Percentiles rank a stretch among this genome's conserved stretches.
phyloP scores from a whole-genome alignment of 768 basidiomycete species.

The Macrolepiota dolichaula region DNA sequence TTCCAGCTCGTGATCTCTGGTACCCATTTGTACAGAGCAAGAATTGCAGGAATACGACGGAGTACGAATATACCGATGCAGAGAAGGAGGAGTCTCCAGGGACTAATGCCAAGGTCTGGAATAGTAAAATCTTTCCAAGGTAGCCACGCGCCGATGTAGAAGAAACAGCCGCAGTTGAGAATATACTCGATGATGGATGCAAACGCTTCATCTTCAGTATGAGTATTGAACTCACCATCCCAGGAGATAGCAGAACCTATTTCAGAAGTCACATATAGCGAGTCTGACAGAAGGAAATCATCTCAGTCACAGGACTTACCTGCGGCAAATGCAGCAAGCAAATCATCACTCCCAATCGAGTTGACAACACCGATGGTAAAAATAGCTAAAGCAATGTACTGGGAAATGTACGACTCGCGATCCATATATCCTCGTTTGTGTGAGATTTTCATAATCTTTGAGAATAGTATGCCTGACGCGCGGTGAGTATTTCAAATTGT shows the following conservation, averaged over 20 bases:
- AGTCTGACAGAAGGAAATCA: not conserved
- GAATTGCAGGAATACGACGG: conserved; percentile 76
- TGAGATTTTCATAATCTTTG: conserved; percentile 61
- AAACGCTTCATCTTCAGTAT: conserved; percentile 84
- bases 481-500: not conserved
- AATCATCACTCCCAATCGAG: conserved; percentile 76
- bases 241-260: conserved; percentile 85
- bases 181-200: conserved; percentile 89
- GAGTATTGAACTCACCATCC: conserved; percentile 81
- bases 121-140: conserved; percentile 59
- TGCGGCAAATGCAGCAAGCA: conserved; percentile 82
- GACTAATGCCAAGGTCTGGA: conserved; percentile 55
- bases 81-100: conserved; percentile 70
- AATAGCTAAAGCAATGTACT: conserved; percentile 66
- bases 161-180: conserved; percentile 75
- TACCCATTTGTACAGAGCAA: conserved; percentile 76
- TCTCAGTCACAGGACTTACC: conserved; percentile 30
- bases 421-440: conserved; percentile 27
- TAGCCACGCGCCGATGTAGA: conserved; percentile 88
- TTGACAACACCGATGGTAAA: conserved; percentile 72
- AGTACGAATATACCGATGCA: conserved; percentile 66
- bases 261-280: conserved; percentile 9
- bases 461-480: conserved; percentile 49
- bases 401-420: conserved; percentile 75
- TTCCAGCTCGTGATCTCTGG: conserved; percentile 84